phyloP scores from a whole-genome alignment of 129 eudicot species.

The Calendula officinalis region DNA sequence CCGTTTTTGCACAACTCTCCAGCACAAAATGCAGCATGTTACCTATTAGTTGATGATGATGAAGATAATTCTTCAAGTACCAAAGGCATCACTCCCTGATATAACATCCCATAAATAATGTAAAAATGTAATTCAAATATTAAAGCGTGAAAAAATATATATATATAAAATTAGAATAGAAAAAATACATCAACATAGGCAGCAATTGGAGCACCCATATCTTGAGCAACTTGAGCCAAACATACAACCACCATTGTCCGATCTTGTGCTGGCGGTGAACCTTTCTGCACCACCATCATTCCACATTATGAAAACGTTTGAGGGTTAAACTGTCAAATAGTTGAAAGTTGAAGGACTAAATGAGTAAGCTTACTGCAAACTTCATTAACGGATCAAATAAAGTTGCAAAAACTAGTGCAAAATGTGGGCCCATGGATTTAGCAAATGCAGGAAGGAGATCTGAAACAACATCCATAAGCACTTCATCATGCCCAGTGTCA shows the following conservation, averaged over 20 bases:
- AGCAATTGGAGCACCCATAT: constrained; percentile 92
- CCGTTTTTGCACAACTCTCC: constrained; percentile 92
- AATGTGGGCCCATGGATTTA: constrained; percentile 80
- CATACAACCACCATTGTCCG: constrained; percentile 96
- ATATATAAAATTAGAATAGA: neutral
- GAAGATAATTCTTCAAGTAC: constrained; percentile 80
- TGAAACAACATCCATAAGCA: constrained; percentile 96
- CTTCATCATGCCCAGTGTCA: constrained; percentile 84
- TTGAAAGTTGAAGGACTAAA: too few species aligned
- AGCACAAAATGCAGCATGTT: constrained; percentile 91
- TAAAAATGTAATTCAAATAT: neutral
- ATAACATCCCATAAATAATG: constrained; percentile 7
- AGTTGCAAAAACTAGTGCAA: constrained; percentile 74
- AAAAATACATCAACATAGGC: constrained; percentile 69
- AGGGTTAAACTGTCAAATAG: too few species aligned
- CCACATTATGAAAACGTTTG: neutral
- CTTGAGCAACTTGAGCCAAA: constrained; percentile 94
- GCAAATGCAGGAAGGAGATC: constrained; percentile 97
- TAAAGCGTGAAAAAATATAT: neutral
- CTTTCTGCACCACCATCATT: constrained; percentile 52
- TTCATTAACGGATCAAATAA: constrained; percentile 74
- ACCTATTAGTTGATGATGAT: constrained; percentile 72
- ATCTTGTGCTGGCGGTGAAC: constrained; percentile 87
- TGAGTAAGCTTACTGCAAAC: constrained; percentile 62
- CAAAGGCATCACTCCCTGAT: constrained; percentile 74